Base-by-base conservation (phyloP, 345 rosid genomes). In the Populus euphratica region DNA sequence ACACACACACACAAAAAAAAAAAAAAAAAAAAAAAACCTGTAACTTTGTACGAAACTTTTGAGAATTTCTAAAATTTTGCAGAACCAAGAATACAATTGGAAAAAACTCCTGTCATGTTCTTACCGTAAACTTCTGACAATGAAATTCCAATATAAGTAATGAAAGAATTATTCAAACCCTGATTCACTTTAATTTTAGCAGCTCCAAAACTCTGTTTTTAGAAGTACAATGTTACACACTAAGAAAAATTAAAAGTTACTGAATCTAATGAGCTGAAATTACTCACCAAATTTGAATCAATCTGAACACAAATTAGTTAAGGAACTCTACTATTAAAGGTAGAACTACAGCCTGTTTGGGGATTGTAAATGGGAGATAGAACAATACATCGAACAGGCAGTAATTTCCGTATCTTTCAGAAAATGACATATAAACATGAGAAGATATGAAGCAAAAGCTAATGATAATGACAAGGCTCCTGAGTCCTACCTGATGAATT, bases 401-500 rank as follows among this genome's bases (percentile, higher is more conserved):
- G 29, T 59, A 25, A 25, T 12, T n/a, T 25, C 63, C 9, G 23
- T 59, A 59, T 59, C 63, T 59, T 59, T 65, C 41, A 65, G 50
- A 75, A 76, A 68, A 8, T 52, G 29, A 54, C 72, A 38, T 64
- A 29, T 6, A 4, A 18, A 52, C 16, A 61, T 31, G 18, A 56
- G 41, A 64, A 69, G 49, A 47, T 9, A 16, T 72, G 29, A 20
- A 64, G 13, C 56, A 25, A 38, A 75, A 43, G 52, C 59, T 59
- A 54, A 68, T 21, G 77, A 43, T 52, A 56, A 14, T 41, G 50
- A 73, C 41, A 68, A 74, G 56, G 71, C 77, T 69, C 72, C 73
- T 86, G 91, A 65, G 73, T 69, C 69, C 72, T 86, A 92, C 98
- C 92, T 82, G 33, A 86, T 82, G 75, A 76, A 82, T 77, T 83